These are phyloP conservation scores for Volutella citrinella DNA, from an alignment of 2,329 filamentous ascomycete genomes.

Conservation along the genomic window DNA sequence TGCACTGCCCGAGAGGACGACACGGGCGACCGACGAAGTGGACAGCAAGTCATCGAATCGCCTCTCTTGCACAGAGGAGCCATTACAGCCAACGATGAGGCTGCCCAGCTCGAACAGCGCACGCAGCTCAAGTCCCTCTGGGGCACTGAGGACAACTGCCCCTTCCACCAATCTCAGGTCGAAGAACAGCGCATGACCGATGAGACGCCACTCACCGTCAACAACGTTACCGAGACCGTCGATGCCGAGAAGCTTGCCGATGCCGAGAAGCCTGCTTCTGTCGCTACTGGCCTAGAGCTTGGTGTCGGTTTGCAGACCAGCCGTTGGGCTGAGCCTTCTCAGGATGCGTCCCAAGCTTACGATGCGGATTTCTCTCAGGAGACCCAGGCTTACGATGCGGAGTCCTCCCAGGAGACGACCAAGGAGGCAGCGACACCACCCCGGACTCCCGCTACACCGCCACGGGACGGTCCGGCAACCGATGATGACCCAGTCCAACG, in stretches of 20 bases:
- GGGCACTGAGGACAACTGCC: constrained; percentile 8
- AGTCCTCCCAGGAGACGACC: no score
- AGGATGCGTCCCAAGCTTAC: neutral
- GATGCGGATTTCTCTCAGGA: no score
- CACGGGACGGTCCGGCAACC: no score
- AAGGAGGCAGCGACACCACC: no score
- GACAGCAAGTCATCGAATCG: constrained; percentile 14
- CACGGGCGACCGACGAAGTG: constrained; percentile 7
- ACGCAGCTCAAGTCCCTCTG: constrained; percentile 6
- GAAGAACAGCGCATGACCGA: no score
- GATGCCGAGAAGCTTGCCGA: neutral
- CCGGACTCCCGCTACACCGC: no score
- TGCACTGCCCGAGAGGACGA: constrained; percentile 18
- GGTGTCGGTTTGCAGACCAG: constrained; percentile 11
- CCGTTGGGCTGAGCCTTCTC: constrained; percentile 8
- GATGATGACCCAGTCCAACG: no score
- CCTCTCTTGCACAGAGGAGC: constrained; percentile 9
- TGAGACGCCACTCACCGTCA: no score
- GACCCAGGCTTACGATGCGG: no score
- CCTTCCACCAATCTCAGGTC: no score
- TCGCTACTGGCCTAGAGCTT: constrained; percentile 1
- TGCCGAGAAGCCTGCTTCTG: no score
- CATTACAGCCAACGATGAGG: neutral
- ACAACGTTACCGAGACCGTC: no score
- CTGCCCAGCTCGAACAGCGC: neutral